These are phyloP conservation scores for Steccherinum ochraceum DNA, from an alignment of 768 basidiomycete species.

Conservation along the genomic window DNA sequence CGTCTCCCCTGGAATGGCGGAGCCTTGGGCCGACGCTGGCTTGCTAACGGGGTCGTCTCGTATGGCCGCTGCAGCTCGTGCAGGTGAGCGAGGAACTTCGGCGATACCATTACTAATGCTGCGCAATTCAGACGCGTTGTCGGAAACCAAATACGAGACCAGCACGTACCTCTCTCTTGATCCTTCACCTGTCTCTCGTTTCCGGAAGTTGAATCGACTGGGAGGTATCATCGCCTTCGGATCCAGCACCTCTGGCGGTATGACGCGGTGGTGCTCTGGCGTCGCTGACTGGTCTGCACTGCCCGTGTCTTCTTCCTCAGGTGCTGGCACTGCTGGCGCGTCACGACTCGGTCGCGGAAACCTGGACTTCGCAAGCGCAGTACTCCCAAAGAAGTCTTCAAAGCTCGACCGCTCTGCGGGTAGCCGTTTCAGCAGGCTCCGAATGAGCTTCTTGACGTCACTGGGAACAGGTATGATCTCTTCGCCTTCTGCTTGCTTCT, in stretches of 20 bases:
- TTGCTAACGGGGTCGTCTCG: conserved; percentile 9
- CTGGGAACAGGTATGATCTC: conserved; percentile 55
- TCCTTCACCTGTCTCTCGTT: conserved; percentile 20
- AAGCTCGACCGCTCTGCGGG: conserved; percentile 84
- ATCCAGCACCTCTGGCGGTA: conserved; percentile 77
- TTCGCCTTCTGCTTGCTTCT: conserved; percentile 35
- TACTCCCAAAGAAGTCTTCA: conserved; percentile 86
- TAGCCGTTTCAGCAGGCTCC: conserved; percentile 74
- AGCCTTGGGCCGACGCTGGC: conserved; percentile 47
- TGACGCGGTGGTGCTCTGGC: conserved; percentile 67
- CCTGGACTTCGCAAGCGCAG: conserved; percentile 70
- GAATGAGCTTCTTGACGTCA: conserved; percentile 87
- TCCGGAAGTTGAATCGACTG: conserved; percentile 68
- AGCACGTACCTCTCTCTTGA: conserved; percentile 7
- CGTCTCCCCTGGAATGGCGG: conserved; percentile 74
- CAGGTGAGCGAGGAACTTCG: conserved; percentile 4
- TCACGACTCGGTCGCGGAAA: conserved; percentile 51
- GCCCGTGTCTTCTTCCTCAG: conserved; percentile 14
- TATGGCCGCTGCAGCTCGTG: neutral
- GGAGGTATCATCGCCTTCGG: conserved; percentile 78
- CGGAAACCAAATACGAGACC: no score
- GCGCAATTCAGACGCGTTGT: neutral
- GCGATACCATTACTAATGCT: conserved; percentile 1
- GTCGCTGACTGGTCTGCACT: conserved; percentile 37
- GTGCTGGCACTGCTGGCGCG: conserved; percentile 22